Percentiles rank a stretch among this genome's conserved stretches.
phyloP scores from a whole-genome alignment of 768 basidiomycete species.

The Mycena vulgaris region DNA sequence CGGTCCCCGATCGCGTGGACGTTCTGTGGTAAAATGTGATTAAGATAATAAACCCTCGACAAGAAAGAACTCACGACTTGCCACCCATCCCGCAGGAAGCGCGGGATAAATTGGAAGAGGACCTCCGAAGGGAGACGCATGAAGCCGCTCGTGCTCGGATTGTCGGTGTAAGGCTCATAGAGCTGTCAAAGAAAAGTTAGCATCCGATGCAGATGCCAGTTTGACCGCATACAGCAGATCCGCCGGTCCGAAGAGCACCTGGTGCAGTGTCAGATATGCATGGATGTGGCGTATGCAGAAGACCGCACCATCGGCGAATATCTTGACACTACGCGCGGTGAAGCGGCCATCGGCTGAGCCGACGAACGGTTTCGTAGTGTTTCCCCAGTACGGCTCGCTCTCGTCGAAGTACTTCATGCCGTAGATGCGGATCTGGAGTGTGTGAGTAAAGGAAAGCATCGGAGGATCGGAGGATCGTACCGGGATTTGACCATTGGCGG shows the following conservation, averaged over 20 bases:
- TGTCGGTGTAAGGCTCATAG: conserved; percentile 72
- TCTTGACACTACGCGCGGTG: conserved; percentile 78
- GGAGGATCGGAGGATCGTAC: conserved; percentile 56
- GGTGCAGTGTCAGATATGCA: too few species aligned
- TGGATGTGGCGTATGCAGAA: neutral
- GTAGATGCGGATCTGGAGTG: conserved; percentile 69
- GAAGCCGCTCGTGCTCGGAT: conserved; percentile 68
- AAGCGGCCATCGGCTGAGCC: conserved; percentile 72
- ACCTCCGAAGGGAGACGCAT: conserved; percentile 65
- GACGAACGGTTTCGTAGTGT: conserved; percentile 67
- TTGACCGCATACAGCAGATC: conserved; percentile 4
- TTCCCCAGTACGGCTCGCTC: conserved; percentile 76
- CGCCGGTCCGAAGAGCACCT: conserved; percentile 15
- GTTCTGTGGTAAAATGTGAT: conserved; percentile 65
- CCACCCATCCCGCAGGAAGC: conserved; percentile 73
- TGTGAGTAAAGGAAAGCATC: neutral
- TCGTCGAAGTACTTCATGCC: conserved; percentile 71
- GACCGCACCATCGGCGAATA: conserved; percentile 79
- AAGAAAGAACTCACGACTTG: conserved; percentile 62
- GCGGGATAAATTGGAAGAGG: conserved; percentile 62
- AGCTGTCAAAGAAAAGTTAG: conserved; percentile 49
- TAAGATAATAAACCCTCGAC: neutral
- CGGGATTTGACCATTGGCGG: conserved; percentile 76
- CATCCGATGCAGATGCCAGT: accelerated
- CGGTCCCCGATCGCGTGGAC: conserved; percentile 92